Evolutionary conservation across 2,329 filamentous ascomycete species (phyloP).

Genomic region (Aspergillus sojae): DNA sequence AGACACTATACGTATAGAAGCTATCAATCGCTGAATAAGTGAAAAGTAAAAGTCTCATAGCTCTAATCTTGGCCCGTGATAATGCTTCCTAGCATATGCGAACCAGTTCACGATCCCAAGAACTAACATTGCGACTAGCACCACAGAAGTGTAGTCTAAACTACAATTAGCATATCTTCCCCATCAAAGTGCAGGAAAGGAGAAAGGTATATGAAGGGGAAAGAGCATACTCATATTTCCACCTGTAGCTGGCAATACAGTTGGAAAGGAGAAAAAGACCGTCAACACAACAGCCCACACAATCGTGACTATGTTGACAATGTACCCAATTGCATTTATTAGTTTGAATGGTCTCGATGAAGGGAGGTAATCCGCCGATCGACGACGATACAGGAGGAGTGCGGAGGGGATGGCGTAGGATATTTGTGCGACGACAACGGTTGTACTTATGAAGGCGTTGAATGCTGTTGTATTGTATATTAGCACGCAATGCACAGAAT

Average conservation of each 20-base stretch:
- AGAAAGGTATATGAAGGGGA: neutral
- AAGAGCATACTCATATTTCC: conserved; percentile 26
- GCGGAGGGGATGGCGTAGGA: conserved; percentile 25
- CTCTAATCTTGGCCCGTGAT: conserved; percentile 27
- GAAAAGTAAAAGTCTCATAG: neutral
- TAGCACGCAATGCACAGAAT: neutral
- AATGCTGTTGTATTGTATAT: conserved; percentile 15
- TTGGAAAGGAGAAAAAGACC: conserved; percentile 26
- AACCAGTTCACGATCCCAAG: conserved; percentile 25
- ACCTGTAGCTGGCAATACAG: conserved; percentile 19
- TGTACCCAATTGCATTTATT: conserved; percentile 18
- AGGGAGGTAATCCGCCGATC: conserved; percentile 19
- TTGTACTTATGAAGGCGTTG: conserved; percentile 28
- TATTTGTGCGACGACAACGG: conserved; percentile 26
- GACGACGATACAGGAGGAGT: conserved; percentile 20
- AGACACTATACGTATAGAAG: too few species aligned
- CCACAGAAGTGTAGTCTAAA: conserved; percentile 25
- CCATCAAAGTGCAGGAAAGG: neutral
- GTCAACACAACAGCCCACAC: conserved; percentile 24
- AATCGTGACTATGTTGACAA: conserved; percentile 16
- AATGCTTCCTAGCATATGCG: conserved; percentile 20
- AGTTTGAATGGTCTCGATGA: conserved; percentile 18
- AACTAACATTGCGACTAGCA: conserved; percentile 22
- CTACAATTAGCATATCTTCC: neutral
- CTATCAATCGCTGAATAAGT: neutral